Conservation (phyloP, 768 basidiomycete genomes). For the Melanogaster broomeanus region DNA sequence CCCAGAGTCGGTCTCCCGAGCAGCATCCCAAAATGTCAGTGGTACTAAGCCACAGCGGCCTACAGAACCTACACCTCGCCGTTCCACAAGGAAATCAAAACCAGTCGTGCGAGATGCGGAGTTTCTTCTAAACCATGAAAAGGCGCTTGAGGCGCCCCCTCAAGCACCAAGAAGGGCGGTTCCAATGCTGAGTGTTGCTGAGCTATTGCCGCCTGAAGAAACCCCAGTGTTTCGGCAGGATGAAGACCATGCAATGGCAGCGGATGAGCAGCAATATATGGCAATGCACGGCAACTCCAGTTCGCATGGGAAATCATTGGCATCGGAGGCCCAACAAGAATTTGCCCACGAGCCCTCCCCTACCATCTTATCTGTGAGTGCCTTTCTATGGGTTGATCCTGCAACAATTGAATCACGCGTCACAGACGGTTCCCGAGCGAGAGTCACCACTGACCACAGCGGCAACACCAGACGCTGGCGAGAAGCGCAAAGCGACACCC, state of each 20-base stretch:
- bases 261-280: neutral
- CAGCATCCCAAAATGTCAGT: neutral
- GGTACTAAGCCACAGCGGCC: neutral
- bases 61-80: neutral
- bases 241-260: neutral
- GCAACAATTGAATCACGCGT: neutral
- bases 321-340: neutral
- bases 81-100: neutral
- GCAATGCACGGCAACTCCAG: neutral
- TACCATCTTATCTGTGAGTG: neutral
- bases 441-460: neutral
- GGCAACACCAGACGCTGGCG: neutral
- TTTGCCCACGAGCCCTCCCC: neutral
- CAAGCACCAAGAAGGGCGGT: neutral
- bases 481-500: conserved; percentile 16
- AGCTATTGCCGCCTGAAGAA: neutral
- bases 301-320: neutral
- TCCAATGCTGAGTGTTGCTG: neutral
- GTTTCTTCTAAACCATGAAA: neutral
- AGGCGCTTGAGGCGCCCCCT: neutral
- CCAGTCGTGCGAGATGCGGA: conserved; percentile 2
- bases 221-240: neutral
- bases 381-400: neutral
- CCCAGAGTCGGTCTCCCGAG: too few relatives aligned
- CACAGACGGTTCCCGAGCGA: neutral